Percentiles rank a stretch among this genome's conserved stretches.
Conservation (phyloP, 2,329 filamentous ascomycete genomes). For the Bimuria novae-zelandiae region DNA sequence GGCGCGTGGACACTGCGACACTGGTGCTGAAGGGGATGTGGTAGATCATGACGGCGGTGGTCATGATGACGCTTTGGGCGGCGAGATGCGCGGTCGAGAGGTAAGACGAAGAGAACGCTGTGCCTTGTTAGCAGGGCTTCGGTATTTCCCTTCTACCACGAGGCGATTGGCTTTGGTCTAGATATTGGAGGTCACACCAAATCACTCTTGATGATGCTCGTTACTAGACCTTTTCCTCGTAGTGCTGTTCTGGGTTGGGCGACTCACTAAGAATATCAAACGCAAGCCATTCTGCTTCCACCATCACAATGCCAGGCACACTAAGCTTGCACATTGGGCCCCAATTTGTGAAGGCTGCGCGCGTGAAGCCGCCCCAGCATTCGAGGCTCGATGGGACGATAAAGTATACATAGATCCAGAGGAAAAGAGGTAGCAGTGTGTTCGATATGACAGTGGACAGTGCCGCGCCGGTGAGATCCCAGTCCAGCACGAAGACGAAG, state of each 20-base stretch:
- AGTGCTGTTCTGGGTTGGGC: background rate
- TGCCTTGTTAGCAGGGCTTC: background rate
- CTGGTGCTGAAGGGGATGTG: slow-evolving; percentile 46
- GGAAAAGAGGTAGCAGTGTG: slow-evolving; percentile 53
- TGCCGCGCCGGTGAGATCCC: slow-evolving; percentile 58
- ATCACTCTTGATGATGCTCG: too few relatives aligned
- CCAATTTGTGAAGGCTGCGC: slow-evolving; percentile 73
- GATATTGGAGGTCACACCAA: too few relatives aligned
- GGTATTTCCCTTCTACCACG: too few relatives aligned
- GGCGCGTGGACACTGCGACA: slow-evolving; percentile 44
- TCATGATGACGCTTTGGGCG: slow-evolving; percentile 64
- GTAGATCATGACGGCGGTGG: slow-evolving; percentile 43
- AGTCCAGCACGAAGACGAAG: slow-evolving; percentile 48
- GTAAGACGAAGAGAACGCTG: slow-evolving; percentile 73
- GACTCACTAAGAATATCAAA: slow-evolving; percentile 51
- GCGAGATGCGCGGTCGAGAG: slow-evolving; percentile 81
- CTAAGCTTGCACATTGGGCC: slow-evolving; percentile 85
- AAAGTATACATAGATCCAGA: slow-evolving; percentile 54
- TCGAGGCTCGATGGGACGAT: slow-evolving; percentile 45
- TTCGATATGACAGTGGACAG: slow-evolving; percentile 57
- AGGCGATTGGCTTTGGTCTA: too few relatives aligned
- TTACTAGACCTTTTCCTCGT: too few relatives aligned
- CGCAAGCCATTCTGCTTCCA: slow-evolving; percentile 66
- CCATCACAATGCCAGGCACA: slow-evolving; percentile 88
- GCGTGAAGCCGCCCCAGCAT: slow-evolving; percentile 75